Evolutionary conservation across 163 green algal species (phyloP).

Genomic region (Scenedesmus sp.): DNA sequence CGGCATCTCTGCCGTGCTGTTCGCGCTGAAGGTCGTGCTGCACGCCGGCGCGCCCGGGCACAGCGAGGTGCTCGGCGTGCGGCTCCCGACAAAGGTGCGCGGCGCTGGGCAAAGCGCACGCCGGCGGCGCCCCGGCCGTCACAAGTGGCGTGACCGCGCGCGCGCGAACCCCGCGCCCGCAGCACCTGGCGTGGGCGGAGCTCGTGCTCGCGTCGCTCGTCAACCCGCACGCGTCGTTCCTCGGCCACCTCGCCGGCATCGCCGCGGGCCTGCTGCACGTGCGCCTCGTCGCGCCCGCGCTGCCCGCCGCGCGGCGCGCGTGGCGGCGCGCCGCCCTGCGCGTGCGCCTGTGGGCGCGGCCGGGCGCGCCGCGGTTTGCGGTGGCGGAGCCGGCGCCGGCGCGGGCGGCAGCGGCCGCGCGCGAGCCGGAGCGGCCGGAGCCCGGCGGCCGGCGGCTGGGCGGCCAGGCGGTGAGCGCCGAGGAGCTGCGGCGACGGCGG

Average conservation of each 20-base stretch:
- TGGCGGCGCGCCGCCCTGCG: not conserved
- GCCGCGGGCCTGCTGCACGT: constrained; percentile 76
- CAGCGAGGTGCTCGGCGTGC: constrained; percentile 58
- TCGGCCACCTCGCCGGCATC: constrained; percentile 80
- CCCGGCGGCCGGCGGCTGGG: not conserved
- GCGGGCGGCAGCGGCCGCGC: not conserved
- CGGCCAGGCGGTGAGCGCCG: constrained; percentile 14
- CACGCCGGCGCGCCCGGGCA: constrained; percentile 57
- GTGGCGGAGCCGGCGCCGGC: not conserved
- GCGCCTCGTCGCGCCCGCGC: constrained; percentile 15
- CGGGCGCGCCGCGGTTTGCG: not conserved
- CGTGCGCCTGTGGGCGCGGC: not conserved
- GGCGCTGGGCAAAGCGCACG: not conserved
- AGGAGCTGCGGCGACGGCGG: constrained; percentile 33
- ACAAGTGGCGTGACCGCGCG: not conserved
- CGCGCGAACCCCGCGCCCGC: not conserved
- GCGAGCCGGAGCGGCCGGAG: not conserved
- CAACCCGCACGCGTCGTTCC: constrained; percentile 69
- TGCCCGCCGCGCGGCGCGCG: not conserved
- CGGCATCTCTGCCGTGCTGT: constrained; percentile 82
- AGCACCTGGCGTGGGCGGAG: constrained; percentile 72
- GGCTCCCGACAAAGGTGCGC: constrained; percentile 74
- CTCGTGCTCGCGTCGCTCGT: constrained; percentile 72
- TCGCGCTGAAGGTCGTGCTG: constrained; percentile 74
- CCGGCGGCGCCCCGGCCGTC: not conserved